A percentile compares a stretch with the other conserved stretches of the same genome.
Evolutionary conservation across 2,329 filamentous ascomycete species (phyloP).

Genomic region (Exophiala aquamarina): DNA sequence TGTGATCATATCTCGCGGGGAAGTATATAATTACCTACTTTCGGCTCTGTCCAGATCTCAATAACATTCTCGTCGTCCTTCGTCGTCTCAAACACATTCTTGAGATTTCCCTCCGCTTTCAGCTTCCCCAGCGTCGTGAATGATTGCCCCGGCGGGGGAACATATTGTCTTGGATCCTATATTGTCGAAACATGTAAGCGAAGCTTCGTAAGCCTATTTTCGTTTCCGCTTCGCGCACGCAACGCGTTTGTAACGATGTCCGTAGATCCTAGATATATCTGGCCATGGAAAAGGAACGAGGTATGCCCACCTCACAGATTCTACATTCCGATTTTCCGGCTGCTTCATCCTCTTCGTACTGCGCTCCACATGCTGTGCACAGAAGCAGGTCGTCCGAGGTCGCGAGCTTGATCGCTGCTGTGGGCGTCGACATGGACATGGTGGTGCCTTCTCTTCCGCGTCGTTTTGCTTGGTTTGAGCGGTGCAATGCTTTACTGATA

Average conservation of each 20-base stretch:
- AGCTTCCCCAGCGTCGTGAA: conserved; percentile 54
- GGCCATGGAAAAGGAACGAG: neutral
- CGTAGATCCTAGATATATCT: too few relatives aligned
- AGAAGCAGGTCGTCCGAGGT: conserved; percentile 25
- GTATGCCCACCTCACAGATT: conserved; percentile 27
- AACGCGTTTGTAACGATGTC: too few relatives aligned
- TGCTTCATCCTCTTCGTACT: conserved; percentile 24
- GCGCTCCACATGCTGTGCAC: conserved; percentile 28
- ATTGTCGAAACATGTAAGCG: too few relatives aligned
- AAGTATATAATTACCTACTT: too few relatives aligned
- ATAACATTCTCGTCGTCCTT: conserved; percentile 18
- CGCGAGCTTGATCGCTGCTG: conserved; percentile 3
- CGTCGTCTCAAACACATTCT: conserved; percentile 23
- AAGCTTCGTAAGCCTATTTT: too few relatives aligned
- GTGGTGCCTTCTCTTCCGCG: too few relatives aligned
- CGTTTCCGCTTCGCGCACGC: too few relatives aligned
- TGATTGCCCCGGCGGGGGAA: conserved; percentile 22
- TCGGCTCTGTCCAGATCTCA: conserved; percentile 27
- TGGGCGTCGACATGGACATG: too few relatives aligned
- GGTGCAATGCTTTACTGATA: too few relatives aligned
- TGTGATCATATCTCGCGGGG: too few relatives aligned
- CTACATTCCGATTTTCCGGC: conserved; percentile 21
- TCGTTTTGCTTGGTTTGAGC: too few relatives aligned
- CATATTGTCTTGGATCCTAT: conserved; percentile 28
- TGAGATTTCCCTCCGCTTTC: conserved; percentile 36